Conservation (phyloP, 2,329 filamentous ascomycete species). For the Pseudogymnoascus sp. region DNA sequence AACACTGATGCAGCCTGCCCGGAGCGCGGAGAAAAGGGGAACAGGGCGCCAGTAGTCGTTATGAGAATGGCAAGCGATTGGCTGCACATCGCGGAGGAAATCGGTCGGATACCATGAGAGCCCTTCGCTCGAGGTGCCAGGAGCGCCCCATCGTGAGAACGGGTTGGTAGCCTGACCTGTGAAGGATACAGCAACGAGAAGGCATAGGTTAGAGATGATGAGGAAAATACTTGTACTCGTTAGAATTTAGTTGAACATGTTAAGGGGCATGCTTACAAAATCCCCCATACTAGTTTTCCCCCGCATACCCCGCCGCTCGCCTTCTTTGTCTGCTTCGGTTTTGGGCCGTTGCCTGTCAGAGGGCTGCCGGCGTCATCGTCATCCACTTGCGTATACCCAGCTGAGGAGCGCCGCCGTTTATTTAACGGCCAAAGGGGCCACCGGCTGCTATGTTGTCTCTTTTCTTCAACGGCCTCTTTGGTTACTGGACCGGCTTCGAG, state of each 20-base stretch:
- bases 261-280: not conserved
- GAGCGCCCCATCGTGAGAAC: slow-evolving; percentile 32
- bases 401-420: not conserved
- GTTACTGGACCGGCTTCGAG: not conserved
- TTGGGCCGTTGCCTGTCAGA: not conserved
- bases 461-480: not conserved
- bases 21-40: slow-evolving; percentile 56
- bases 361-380: not conserved
- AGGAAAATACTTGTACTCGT: slow-evolving; percentile 26
- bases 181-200: slow-evolving; percentile 28
- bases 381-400: not conserved
- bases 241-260: not conserved
- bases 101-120: slow-evolving; percentile 43
- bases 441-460: not conserved
- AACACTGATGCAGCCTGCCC: slow-evolving; percentile 53
- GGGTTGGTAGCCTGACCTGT: slow-evolving; percentile 25
- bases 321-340: not conserved
- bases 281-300: slow-evolving; percentile 9
- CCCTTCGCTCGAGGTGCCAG: slow-evolving; percentile 33
- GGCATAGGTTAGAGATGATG: slow-evolving; percentile 29
- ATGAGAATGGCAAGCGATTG: slow-evolving; percentile 57
- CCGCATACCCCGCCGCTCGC: not conserved
- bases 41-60: slow-evolving; percentile 63
- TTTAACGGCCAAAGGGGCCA: not conserved
- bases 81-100: slow-evolving; percentile 45